Base-by-base conservation (phyloP, 176 grass and related monocot species). In the Alopecurus myosuroides region DNA sequence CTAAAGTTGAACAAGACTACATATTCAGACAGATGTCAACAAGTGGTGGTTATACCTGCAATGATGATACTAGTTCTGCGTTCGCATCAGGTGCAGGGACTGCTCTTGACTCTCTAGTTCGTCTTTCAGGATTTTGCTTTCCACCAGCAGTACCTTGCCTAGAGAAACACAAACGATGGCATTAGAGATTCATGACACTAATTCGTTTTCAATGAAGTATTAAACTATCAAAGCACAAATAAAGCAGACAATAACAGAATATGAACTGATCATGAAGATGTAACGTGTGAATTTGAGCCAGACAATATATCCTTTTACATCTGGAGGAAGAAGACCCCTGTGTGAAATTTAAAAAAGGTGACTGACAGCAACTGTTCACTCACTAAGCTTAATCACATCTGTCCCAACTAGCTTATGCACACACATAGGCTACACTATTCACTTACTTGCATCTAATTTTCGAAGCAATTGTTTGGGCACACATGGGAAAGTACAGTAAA, bases 61-160 rank as follows among this genome's bases (percentile, higher is more conserved):
- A 84, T 4, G 94, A 99, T 88, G 94, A 92, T 40, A 84, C 74
- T 80, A 99, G 85, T 79, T 99, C 97, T 81, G 97, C 97, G 89
- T 99, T 99, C 60, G 97, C 97, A 44, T 99, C 92, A 81, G 97
- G 97, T 50, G 97, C 97, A 71, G 97, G 94, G 46, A 99, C 86
- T 79, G 97, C 97, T 89, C 88, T 94, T 58, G 94, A 97, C 33
- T 91, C 93, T 86, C 86, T 91, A 53, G 75, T 81, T 81, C 66
- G 64, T 68, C 68, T 97, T 91, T 94, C 92, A 82, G 73, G 76
- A 19, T 94, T 88, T 49, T 86, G 86, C 62, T 91, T 97, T 75
- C 79, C 83, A 75, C 89, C 90, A 80, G 87, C 23, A 88, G 62
- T 83, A 65, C 91, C 87, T 90, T 96, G 90, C 88, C 91, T 96